Conservation (phyloP, 2,329 filamentous ascomycete species). For the Bipolaris bicolor region DNA sequence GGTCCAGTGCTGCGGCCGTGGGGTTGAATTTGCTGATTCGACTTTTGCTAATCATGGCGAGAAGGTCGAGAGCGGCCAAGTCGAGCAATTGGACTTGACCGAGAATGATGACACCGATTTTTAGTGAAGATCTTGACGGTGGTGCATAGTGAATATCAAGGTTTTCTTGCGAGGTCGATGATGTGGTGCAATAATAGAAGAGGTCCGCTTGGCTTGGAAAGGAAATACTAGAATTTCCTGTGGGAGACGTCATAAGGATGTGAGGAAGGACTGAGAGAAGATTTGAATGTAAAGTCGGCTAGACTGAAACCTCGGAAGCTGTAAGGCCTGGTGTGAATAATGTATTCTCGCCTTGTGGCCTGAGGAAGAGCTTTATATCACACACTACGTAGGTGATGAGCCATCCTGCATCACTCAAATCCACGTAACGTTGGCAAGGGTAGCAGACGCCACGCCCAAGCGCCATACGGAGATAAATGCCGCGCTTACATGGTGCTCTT, state of each 20-base stretch:
- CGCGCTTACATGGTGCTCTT: slow-evolving; percentile 29
- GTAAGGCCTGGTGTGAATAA: slow-evolving; percentile 13
- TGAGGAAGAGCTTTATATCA: slow-evolving; percentile 36
- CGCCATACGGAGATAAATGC: slow-evolving; percentile 34
- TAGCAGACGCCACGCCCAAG: slow-evolving; percentile 22
- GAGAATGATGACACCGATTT: slow-evolving; percentile 42
- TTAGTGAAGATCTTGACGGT: slow-evolving; percentile 44
- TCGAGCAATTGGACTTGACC: slow-evolving; percentile 42
- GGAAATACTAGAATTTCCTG: slow-evolving; percentile 38
- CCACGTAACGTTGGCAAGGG: slow-evolving; percentile 13
- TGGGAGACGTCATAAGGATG: slow-evolving; percentile 41
- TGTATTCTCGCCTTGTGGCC: slow-evolving; percentile 18
- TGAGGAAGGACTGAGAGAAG: not conserved
- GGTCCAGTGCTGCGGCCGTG: slow-evolving; percentile 30
- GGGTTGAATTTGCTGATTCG: slow-evolving; percentile 36
- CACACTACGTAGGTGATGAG: slow-evolving; percentile 2
- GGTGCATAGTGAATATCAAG: slow-evolving; percentile 41
- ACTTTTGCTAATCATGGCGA: slow-evolving; percentile 41
- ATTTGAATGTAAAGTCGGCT: not conserved
- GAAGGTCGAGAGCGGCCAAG: slow-evolving; percentile 42
- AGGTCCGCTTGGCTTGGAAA: slow-evolving; percentile 46
- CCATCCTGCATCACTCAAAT: slow-evolving; percentile 16
- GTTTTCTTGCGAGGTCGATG: slow-evolving; percentile 43
- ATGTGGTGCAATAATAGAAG: slow-evolving; percentile 47
- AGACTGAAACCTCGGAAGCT: not conserved